Percentiles rank a stretch among this genome's conserved stretches.
Conservation (phyloP, 2,329 filamentous ascomycete genomes). For the Colletotrichum abscissum region DNA sequence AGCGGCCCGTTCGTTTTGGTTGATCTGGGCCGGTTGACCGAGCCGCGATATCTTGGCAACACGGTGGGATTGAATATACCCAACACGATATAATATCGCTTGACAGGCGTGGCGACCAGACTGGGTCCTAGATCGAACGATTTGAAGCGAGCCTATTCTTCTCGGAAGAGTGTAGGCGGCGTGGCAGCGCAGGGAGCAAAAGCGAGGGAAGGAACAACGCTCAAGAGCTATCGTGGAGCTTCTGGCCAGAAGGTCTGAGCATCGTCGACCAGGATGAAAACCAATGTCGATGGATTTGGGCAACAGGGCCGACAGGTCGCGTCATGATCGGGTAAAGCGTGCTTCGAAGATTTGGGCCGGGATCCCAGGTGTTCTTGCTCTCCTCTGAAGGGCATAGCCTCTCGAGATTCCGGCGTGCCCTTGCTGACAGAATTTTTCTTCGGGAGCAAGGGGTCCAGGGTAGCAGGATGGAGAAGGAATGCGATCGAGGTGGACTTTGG, state of each 20-base stretch:
- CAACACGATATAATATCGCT: slow-evolving; percentile 22
- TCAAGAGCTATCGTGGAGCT: slow-evolving; percentile 19
- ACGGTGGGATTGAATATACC: slow-evolving; percentile 4
- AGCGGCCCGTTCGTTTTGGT: background rate
- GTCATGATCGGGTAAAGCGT: slow-evolving; percentile 20
- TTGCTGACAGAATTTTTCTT: slow-evolving; percentile 10
- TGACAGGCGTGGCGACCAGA: slow-evolving; percentile 10
- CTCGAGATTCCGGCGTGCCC: slow-evolving; percentile 5
- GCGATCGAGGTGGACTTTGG: background rate
- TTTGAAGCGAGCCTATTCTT: slow-evolving; percentile 13
- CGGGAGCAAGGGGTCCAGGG: background rate
- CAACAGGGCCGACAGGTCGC: slow-evolving; percentile 10
- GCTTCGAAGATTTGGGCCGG: background rate
- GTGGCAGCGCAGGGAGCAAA: background rate
- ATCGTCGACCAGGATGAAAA: slow-evolving; percentile 2
- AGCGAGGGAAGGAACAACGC: background rate
- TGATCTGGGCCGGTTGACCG: background rate
- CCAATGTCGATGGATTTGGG: slow-evolving; percentile 14
- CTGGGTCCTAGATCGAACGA: slow-evolving; percentile 16
- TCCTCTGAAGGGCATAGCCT: slow-evolving; percentile 8
- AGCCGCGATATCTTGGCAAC: background rate
- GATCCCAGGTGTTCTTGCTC: background rate
- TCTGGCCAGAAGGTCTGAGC: slow-evolving; percentile 23
- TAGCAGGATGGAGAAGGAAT: background rate
- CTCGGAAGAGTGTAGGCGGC: background rate